A percentile compares a stretch with the other conserved stretches of the same genome.
These are phyloP conservation scores for Serendipita vermifera DNA, from an alignment of 768 basidiomycete species.

Conservation along the genomic window DNA sequence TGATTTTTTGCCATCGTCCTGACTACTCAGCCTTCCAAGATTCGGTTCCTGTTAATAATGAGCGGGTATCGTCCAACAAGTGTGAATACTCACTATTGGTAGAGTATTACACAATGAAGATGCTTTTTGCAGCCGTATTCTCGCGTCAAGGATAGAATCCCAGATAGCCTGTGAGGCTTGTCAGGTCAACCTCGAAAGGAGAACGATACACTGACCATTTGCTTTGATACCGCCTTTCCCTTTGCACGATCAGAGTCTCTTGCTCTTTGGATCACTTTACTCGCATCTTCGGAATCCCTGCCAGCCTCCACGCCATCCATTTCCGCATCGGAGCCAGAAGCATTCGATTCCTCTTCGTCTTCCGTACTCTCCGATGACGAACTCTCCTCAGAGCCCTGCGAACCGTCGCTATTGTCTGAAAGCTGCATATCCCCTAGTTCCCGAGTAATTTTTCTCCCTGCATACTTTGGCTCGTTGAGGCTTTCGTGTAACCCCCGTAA, in stretches of 20 bases:
- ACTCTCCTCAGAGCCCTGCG: conserved; percentile 31
- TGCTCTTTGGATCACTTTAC: conserved; percentile 41
- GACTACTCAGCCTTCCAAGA: too few relatives aligned
- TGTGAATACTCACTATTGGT: conserved; percentile 33
- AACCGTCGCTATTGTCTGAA: too few relatives aligned
- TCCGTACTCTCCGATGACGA: conserved; percentile 20
- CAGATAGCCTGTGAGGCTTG: conserved; percentile 48
- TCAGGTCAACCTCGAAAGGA: conserved; percentile 8
- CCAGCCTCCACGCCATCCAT: conserved; percentile 18
- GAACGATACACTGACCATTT: conserved; percentile 46
- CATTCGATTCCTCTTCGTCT: conserved; percentile 21
- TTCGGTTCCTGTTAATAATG: too few relatives aligned
- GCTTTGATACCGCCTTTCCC: conserved; percentile 69
- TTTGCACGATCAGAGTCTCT: conserved; percentile 64
- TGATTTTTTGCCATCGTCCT: too few relatives aligned
- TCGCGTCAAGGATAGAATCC: conserved; percentile 78
- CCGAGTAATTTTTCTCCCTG: conserved; percentile 51
- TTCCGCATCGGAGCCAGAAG: conserved; percentile 13
- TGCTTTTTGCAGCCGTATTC: conserved; percentile 84
- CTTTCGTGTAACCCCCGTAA: conserved; percentile 53
- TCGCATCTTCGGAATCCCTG: conserved; percentile 30
- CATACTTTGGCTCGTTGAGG: conserved; percentile 67
- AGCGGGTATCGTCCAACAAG: too few relatives aligned
- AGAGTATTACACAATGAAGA: conserved; percentile 50
- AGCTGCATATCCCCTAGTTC: too few relatives aligned